A percentile compares a stretch with the other conserved stretches of the same genome.
Conservation (phyloP, 805 yeast genomes). For the Saccharomycopsis selenospora region DNA sequence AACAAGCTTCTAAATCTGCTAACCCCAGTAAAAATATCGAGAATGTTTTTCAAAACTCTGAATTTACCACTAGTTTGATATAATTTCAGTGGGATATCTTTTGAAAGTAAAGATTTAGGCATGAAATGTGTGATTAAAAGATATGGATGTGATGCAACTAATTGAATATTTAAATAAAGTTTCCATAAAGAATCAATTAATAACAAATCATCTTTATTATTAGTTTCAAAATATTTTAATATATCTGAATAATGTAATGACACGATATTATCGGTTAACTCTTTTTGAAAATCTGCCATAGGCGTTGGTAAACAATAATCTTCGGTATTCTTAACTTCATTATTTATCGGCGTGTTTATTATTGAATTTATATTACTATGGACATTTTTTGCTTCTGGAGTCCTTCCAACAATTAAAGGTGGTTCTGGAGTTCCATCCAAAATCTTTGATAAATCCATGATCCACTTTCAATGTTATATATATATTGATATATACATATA, state of each 20-base stretch:
- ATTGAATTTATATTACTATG: slow-evolving; percentile 26
- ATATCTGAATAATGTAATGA: slow-evolving; percentile 89
- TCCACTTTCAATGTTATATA: too few species aligned
- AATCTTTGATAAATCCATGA: slow-evolving; percentile 71
- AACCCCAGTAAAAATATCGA: slow-evolving; percentile 39
- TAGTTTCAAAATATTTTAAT: slow-evolving; percentile 69
- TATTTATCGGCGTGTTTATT: slow-evolving; percentile 27
- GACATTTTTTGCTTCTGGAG: not conserved
- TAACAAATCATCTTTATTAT: slow-evolving; percentile 42
- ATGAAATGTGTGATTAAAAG: slow-evolving; percentile 74
- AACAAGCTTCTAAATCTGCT: slow-evolving; percentile 27
- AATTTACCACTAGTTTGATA: slow-evolving; percentile 84
- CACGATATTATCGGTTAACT: slow-evolving; percentile 84
- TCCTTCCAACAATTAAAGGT: slow-evolving; percentile 40
- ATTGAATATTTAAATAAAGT: slow-evolving; percentile 65
- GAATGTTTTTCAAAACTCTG: slow-evolving; percentile 54
- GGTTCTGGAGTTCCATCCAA: slow-evolving; percentile 84
- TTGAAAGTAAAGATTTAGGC: slow-evolving; percentile 69
- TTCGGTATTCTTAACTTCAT: slow-evolving; percentile 31
- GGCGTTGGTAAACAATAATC: slow-evolving; percentile 79
- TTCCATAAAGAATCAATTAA: slow-evolving; percentile 70
- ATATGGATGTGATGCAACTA: slow-evolving; percentile 86
- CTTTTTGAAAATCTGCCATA: slow-evolving; percentile 78
- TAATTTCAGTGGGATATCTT: slow-evolving; percentile 63
- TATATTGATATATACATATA: too few species aligned